Conservation (phyloP, 2,329 filamentous ascomycete species). For the Acrocalymma vagum region DNA sequence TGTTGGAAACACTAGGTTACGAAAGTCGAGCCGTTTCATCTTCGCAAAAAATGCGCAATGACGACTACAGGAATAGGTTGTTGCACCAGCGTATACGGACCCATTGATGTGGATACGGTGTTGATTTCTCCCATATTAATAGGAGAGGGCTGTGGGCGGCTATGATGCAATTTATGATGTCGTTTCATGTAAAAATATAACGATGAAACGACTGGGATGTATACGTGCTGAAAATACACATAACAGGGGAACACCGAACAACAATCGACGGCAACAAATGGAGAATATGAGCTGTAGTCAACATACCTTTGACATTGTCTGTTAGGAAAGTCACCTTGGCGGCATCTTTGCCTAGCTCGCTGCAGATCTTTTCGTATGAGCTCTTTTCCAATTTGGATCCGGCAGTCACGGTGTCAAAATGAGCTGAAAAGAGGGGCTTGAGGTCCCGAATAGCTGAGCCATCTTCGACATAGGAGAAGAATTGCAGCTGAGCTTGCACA, state of each 20-base stretch:
- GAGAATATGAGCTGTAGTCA: background rate
- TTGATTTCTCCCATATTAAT: too few species aligned
- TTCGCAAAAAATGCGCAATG: too few species aligned
- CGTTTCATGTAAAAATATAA: constrained; percentile 23
- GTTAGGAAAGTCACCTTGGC: constrained; percentile 78
- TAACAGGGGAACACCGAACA: background rate
- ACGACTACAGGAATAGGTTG: too few species aligned
- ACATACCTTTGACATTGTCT: constrained; percentile 72
- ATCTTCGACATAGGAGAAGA: constrained; percentile 69
- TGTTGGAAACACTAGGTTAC: too few species aligned
- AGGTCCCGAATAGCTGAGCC: constrained; percentile 51
- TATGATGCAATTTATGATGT: constrained; percentile 15
- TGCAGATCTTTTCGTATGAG: constrained; percentile 74
- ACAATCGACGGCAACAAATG: constrained; percentile 2
- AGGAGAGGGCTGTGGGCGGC: constrained; percentile 14
- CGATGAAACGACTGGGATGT: constrained; percentile 4
- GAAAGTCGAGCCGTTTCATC: too few species aligned
- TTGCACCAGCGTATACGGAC: too few species aligned
- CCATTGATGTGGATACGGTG: too few species aligned
- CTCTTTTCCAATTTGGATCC: constrained; percentile 73
- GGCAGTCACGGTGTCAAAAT: constrained; percentile 82
- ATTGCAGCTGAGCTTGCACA: constrained; percentile 80
- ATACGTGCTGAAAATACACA: constrained; percentile 1
- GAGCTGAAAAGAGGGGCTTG: constrained; percentile 44
- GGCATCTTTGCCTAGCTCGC: constrained; percentile 53